A percentile compares a stretch with the other conserved stretches of the same genome.
These are phyloP conservation scores for Saprolegnia parasitica DNA, from an alignment of 352 stramenopile genomes.

Conservation along the genomic window DNA sequence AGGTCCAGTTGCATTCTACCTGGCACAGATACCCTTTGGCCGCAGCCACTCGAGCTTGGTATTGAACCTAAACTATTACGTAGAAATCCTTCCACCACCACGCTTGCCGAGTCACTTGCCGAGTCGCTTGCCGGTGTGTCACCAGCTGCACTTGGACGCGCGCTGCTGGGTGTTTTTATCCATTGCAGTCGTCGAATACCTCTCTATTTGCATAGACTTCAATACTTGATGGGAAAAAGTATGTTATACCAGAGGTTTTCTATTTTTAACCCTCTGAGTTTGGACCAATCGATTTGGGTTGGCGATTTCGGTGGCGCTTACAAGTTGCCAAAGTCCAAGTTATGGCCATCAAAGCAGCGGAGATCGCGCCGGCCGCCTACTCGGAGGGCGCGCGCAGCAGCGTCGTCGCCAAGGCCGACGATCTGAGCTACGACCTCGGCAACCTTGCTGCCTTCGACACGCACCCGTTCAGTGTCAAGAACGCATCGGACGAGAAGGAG, in stretches of 20 bases:
- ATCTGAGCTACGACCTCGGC: slow-evolving; percentile 84
- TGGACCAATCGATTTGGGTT: slow-evolving; percentile 9
- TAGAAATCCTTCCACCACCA: too few species aligned
- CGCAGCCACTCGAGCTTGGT: too few species aligned
- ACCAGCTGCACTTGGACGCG: too few species aligned
- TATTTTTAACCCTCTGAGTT: slow-evolving; percentile 6
- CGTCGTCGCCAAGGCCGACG: slow-evolving; percentile 73
- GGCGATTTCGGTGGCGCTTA: slow-evolving; percentile 9
- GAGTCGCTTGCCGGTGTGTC: too few species aligned
- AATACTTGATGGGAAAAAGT: too few species aligned
- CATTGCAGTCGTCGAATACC: too few species aligned
- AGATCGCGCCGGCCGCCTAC: slow-evolving; percentile 76
- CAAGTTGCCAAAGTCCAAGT: slow-evolving; percentile 4
- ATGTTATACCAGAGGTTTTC: not conserved
- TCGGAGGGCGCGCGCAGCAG: slow-evolving; percentile 47
- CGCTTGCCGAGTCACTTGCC: too few species aligned
- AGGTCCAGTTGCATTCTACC: too few species aligned
- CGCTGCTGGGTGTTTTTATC: too few species aligned
- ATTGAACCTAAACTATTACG: too few species aligned
- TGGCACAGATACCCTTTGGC: too few species aligned
- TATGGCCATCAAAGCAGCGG: slow-evolving; percentile 74
- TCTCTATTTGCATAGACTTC: too few species aligned
- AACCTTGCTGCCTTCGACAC: slow-evolving; percentile 87
- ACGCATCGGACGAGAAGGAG: slow-evolving; percentile 66
- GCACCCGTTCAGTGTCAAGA: slow-evolving; percentile 75